phyloP scores from a whole-genome alignment of 352 stramenopile genomes.

The Blastocystis hominis region DNA sequence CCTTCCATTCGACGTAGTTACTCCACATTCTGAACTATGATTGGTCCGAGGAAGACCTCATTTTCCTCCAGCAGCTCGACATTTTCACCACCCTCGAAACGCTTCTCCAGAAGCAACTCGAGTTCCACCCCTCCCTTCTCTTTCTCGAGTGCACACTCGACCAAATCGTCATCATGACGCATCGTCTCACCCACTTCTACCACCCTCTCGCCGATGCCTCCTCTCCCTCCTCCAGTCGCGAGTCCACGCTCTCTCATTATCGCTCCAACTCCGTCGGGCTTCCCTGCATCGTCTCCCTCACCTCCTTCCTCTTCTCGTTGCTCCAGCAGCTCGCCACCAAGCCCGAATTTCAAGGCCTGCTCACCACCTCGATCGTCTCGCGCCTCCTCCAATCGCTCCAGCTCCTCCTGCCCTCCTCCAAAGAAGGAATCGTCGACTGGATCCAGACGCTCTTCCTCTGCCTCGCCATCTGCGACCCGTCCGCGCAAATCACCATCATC shows the following conservation, averaged over 20 bases:
- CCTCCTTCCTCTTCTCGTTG: background rate
- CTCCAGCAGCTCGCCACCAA: background rate
- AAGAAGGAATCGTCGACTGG: background rate
- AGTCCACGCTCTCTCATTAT: background rate
- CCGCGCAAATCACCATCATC: background rate
- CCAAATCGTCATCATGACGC: background rate
- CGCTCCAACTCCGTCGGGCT: background rate
- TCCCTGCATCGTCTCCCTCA: background rate
- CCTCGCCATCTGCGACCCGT: background rate
- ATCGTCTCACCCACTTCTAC: background rate
- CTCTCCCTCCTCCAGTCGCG: background rate
- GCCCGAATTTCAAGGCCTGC: background rate
- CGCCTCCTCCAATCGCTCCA: background rate
- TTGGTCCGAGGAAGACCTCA: background rate
- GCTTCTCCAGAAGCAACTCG: background rate
- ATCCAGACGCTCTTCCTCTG: background rate
- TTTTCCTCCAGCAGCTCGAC: constrained; percentile 41
- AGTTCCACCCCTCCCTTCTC: background rate
- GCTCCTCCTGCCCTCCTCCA: background rate
- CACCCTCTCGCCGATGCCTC: background rate
- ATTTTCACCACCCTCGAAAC: background rate
- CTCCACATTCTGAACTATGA: background rate
- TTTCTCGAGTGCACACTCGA: background rate
- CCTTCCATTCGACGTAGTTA: background rate
- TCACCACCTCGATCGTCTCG: background rate